Conservation (phyloP, 345 rosid genomes). For the Adansonia digitata region DNA sequence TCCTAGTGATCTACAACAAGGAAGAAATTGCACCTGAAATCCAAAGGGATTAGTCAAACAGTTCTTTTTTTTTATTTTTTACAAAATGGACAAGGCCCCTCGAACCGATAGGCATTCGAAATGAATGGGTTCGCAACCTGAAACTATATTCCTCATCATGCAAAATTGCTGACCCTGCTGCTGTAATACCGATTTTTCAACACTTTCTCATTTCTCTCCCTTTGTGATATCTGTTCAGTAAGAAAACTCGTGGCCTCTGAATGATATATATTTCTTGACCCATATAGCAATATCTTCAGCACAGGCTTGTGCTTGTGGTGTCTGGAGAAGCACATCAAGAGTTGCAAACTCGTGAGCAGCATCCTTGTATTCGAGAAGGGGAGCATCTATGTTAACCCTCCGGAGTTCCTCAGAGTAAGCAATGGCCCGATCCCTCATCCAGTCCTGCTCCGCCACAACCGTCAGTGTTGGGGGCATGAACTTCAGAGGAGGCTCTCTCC, state of each 20-base stretch:
- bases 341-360: constrained; percentile 97
- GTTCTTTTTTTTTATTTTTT: not conserved
- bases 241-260: constrained; percentile 84
- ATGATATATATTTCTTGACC: constrained; percentile 86
- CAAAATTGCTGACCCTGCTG: not conserved
- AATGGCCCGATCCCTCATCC: constrained; percentile 97
- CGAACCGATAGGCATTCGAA: not conserved
- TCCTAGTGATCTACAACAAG: constrained; percentile 18
- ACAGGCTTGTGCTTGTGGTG: constrained; percentile 84
- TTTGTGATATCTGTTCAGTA: constrained; percentile 37
- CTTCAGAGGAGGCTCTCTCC: constrained; percentile 71
- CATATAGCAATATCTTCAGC: constrained; percentile 87
- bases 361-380: constrained; percentile 88
- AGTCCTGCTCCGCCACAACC: constrained; percentile 88
- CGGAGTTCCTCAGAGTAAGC: constrained; percentile 85
- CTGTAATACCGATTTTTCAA: not conserved
- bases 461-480: constrained; percentile 92
- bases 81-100: not conserved
- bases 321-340: constrained; percentile 78
- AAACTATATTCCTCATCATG: not conserved
- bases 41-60: constrained; percentile 1
- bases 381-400: constrained; percentile 85
- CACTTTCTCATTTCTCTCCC: not conserved
- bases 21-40: constrained; percentile 9
- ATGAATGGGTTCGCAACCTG: not conserved